A percentile compares a stretch with the other conserved stretches of the same genome.
phyloP scores from a whole-genome alignment of 352 stramenopile genomes.

The Pythium scleroteichum region DNA sequence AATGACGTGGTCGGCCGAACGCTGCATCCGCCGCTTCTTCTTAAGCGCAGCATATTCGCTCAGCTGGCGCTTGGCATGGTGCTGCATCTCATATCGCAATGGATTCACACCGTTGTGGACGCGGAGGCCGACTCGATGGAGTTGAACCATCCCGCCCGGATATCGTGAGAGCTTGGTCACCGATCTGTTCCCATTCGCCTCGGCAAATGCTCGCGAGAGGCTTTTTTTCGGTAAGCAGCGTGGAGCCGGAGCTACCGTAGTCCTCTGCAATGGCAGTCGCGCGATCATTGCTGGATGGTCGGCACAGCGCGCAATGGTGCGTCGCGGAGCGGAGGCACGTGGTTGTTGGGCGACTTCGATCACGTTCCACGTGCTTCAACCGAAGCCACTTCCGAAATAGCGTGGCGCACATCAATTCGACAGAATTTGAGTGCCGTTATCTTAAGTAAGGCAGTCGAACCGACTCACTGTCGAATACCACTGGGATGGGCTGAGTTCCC shows the following conservation, averaged over 20 bases:
- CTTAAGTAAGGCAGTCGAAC: not conserved
- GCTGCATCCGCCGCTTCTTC: constrained; percentile 23
- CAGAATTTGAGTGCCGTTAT: not conserved
- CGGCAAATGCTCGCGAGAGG: not conserved
- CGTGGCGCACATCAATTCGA: constrained; percentile 6
- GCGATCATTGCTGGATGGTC: not conserved
- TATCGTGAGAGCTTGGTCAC: not conserved
- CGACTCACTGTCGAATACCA: no score
- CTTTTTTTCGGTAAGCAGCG: no score
- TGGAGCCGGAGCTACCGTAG: no score
- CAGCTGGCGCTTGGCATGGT: constrained; percentile 4
- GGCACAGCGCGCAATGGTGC: no score
- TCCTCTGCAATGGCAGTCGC: not conserved
- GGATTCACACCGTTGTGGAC: constrained; percentile 7
- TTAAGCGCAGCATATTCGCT: constrained; percentile 17
- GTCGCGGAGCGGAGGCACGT: no score
- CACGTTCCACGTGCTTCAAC: constrained; percentile 14
- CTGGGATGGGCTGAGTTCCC: not conserved
- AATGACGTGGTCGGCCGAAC: constrained; percentile 28
- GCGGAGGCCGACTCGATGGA: not conserved
- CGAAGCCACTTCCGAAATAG: not conserved
- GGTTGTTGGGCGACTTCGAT: constrained; percentile 14
- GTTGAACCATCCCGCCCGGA: not conserved
- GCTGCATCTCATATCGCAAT: constrained; percentile 7
- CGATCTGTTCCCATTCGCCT: not conserved